Base-by-base conservation (phyloP, 2,329 filamentous ascomycete species). In the Cryphonectria carpinicola region DNA sequence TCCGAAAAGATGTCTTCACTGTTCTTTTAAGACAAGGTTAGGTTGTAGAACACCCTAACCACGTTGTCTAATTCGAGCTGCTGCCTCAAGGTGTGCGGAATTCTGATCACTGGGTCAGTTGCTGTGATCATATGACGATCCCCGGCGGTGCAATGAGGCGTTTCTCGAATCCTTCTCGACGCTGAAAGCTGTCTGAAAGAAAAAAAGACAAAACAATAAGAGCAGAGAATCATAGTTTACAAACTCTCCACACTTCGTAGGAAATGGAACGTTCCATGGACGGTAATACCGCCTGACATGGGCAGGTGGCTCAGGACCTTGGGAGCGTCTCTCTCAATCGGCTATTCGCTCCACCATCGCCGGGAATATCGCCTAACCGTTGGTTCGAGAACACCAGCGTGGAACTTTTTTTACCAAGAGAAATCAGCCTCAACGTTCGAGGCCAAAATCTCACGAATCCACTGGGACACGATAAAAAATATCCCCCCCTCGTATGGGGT, bases 241-340 rank as follows among this genome's bases (percentile, higher is more conserved):
- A 11, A 28, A 28, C 25, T 32, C 14, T 17, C 54, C 28, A 17
- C 28, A 8, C 1, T 7, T 19, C 14, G 28, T 58, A 32, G 14
- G 13, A 58, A 58, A 58, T 58, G 54, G 54, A 58, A 58, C 54
- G 54, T 58, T 58, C 54, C 54, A 58, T 58, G 54, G 14, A 19
- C 5, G 4, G 7, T 8, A 19, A 35, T 35, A 58, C 25, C 14
- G 28, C 54, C 54, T 58, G 54, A 19, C 54, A 32, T 58, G 28
- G 28, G 25, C 28, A 35, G 25, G 10, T 25, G 13, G 52, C 54
- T 58, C 25, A 13, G 14, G 46, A 49, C 19, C 22, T n/a, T 22
- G 5, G 54, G 7, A 58, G 22, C 46, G 7, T 35, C 13, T 32
- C 28, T 32, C 28, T 32, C 25, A 8, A 32, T 17, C 14, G 46